These are phyloP conservation scores for Petunia hybrid DNA, from an alignment of 305 asterid genomes.

Conservation along the genomic window DNA sequence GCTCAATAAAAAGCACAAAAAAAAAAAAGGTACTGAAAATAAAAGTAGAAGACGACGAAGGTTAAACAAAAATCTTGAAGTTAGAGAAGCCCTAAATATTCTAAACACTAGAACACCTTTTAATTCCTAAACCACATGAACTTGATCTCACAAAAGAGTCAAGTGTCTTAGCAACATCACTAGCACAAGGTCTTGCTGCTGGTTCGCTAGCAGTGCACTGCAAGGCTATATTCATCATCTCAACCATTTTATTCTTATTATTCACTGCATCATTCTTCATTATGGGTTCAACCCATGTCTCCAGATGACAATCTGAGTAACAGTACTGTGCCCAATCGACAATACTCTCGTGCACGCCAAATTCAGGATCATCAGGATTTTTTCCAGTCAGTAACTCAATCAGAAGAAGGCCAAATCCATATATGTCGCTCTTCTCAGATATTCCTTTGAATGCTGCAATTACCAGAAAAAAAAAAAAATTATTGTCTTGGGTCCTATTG, in stretches of 20 bases:
- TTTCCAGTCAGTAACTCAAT: conserved; percentile 81
- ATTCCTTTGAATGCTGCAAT: conserved; percentile 46
- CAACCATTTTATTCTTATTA: conserved; percentile 60
- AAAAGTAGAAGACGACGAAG: conserved; percentile 16
- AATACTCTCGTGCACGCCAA: conserved; percentile 56
- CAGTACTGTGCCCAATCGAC: conserved; percentile 91
- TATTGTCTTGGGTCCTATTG: not conserved
- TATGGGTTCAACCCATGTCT: conserved; percentile 70
- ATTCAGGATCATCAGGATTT: conserved; percentile 57
- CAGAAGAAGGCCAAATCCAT: conserved; percentile 70
- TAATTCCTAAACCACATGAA: conserved; percentile 57
- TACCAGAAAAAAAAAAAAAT: not conserved
- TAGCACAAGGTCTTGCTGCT: conserved; percentile 63
- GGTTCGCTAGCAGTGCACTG: conserved; percentile 80
- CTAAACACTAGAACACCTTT: conserved; percentile 41
- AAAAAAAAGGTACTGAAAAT: conserved; percentile 4
- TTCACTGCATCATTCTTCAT: conserved; percentile 46
- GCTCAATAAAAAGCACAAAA: conserved; percentile 30
- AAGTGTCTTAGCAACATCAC: conserved; percentile 51
- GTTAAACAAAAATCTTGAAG: conserved; percentile 29
- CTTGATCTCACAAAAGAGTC: conserved; percentile 55
- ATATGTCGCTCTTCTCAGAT: conserved; percentile 59
- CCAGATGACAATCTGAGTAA: conserved; percentile 82
- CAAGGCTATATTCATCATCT: conserved; percentile 80
- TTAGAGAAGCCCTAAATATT: conserved; percentile 33